These are phyloP conservation scores for Nothophoma quercina DNA, from an alignment of 2,329 filamentous ascomycete genomes.

Conservation along the genomic window DNA sequence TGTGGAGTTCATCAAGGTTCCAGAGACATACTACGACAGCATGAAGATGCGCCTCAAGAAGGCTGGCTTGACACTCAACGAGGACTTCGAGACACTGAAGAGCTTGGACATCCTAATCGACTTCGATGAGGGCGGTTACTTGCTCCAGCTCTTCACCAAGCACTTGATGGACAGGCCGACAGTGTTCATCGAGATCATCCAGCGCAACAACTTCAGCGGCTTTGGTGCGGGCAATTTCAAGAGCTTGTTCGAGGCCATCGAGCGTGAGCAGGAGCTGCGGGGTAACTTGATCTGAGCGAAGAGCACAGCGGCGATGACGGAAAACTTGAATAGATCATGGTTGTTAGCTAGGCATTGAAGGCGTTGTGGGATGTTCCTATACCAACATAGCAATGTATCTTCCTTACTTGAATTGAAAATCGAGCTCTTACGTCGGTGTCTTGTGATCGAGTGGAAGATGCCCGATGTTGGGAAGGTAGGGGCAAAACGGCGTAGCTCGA, in stretches of 20 bases:
- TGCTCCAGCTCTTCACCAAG: slow-evolving; percentile 69
- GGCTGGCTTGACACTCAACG: slow-evolving; percentile 67
- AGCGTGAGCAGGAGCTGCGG: slow-evolving; percentile 85
- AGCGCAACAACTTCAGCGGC: slow-evolving; percentile 86
- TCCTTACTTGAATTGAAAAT: too few species aligned
- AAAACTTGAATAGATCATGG: neutral
- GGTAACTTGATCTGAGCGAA: slow-evolving; percentile 69
- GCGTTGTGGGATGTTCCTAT: slow-evolving; percentile 11
- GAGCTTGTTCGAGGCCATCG: slow-evolving; percentile 92
- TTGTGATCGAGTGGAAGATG: too few species aligned
- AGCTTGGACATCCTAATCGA: slow-evolving; percentile 88
- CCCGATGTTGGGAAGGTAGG: too few species aligned
- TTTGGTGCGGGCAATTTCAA: slow-evolving; percentile 97
- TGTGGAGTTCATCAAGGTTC: slow-evolving; percentile 91
- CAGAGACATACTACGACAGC: slow-evolving; percentile 81
- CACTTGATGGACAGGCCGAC: slow-evolving; percentile 94
- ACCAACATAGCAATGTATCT: slow-evolving; percentile 14
- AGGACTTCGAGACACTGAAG: slow-evolving; percentile 81
- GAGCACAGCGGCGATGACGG: neutral
- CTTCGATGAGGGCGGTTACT: slow-evolving; percentile 90
- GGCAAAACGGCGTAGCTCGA: too few species aligned
- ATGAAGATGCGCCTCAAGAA: slow-evolving; percentile 77
- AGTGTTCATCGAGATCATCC: slow-evolving; percentile 96
- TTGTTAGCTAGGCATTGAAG: slow-evolving; percentile 9
- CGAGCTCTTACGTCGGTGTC: too few species aligned